Base-by-base conservation (phyloP, 2,329 filamentous ascomycete genomes). In the Phialemoniopsis sp. region DNA sequence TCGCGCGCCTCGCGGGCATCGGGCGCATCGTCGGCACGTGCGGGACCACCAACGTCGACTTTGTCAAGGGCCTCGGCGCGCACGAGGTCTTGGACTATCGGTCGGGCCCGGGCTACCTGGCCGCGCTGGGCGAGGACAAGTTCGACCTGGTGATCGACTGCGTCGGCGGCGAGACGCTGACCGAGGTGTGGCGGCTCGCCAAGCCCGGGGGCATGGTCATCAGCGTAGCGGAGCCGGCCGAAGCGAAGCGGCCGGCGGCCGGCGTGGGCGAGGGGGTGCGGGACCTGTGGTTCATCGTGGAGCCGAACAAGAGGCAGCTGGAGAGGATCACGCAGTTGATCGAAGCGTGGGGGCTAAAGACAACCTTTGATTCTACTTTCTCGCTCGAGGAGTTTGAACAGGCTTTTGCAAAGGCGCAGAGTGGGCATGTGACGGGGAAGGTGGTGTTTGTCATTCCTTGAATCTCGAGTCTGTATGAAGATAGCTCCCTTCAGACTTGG, bases 61-160 rank as follows among this genome's bases (percentile, higher is more conserved):
- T 48, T 32, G 46, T 48, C 3, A 40, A 38, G 15, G 14, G 35
- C n/a, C 38, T 51, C 14, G 51, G 45, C 4, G 49, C 47, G 5
- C 35, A 49, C 34, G 43, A 45, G 8, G 51, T 43, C 5, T 30
- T 48, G 2, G 41, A 49, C 45, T 49, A 46, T 36, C 35, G 41
- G 7, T 26, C 29, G 14, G 16, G 17, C 12, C 37, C 40, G 34
- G 45, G 40, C 17, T 37, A 32, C 21, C 34, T 39, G n/a, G 26
- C 15, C 15, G 18, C 30, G 14, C 44, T 39, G 44, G n/a, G 14
- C 19, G 21, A 34, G 7, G 36, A 36, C 28, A 46, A 42, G 26
- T 54, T 48, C 41, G 34, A 46, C 29, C 29, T 46, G 10, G 47
- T 51, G 19, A 17, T 54, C 26, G 50, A 54, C 37, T 38, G 46